A percentile compares a stretch with the other conserved stretches of the same genome.
Conservation (phyloP, 1,284 basidiomycete genomes). For the Amylostereum areolatum region DNA sequence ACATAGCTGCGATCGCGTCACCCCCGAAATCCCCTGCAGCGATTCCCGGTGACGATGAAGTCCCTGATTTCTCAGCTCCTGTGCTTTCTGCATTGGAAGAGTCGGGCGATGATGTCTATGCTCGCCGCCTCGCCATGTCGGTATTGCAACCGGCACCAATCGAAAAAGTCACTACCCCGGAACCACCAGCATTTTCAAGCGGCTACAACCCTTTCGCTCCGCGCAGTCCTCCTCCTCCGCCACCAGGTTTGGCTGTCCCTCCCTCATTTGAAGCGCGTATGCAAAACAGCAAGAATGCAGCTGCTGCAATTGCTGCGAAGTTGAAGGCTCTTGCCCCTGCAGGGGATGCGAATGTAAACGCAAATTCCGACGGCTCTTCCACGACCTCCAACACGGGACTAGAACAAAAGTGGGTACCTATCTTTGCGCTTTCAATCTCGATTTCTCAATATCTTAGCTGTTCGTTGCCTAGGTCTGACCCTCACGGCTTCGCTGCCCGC, state of each 20-base stretch:
- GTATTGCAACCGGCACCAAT: constrained; percentile 25
- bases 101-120: constrained; percentile 69
- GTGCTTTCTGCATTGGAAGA: constrained; percentile 19
- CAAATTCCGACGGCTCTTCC: too few species aligned
- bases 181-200: constrained; percentile 8
- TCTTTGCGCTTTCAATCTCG: too few species aligned
- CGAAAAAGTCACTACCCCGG: constrained; percentile 12
- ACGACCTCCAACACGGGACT: too few species aligned
- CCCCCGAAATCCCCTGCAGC: too few species aligned
- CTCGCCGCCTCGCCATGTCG: constrained; percentile 58
- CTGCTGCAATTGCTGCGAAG: constrained; percentile 75
- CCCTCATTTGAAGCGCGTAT: constrained; percentile 48
- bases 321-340: constrained; percentile 51
- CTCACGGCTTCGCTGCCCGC: constrained; percentile 69
- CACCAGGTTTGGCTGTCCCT: constrained; percentile 25
- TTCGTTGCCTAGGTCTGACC: constrained; percentile 43
- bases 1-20: not conserved
- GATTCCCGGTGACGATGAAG: too few species aligned
- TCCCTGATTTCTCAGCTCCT: too few species aligned
- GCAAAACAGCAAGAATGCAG: constrained; percentile 60
- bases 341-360: constrained; percentile 14
- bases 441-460: too few species aligned
- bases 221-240: constrained; percentile 47
- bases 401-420: too few species aligned
- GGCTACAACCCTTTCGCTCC: constrained; percentile 1